A percentile compares a stretch with the other conserved stretches of the same genome.
These are phyloP conservation scores for Coccomyxa sp. DNA, from an alignment of 139 green algal species.

Conservation along the genomic window DNA sequence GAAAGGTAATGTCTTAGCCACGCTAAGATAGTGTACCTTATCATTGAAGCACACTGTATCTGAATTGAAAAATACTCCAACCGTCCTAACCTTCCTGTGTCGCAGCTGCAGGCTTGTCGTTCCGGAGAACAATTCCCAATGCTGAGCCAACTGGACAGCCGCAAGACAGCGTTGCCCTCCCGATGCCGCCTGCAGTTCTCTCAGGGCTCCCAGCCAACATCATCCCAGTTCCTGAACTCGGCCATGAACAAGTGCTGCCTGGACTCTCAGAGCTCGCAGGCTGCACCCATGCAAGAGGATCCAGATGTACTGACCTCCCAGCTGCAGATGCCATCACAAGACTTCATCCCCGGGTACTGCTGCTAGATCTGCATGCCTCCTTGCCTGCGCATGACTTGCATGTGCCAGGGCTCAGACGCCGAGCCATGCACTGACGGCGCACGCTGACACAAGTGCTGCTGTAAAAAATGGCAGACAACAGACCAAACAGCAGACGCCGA, in stretches of 20 bases:
- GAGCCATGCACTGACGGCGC: too few species aligned
- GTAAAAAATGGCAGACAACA: too few species aligned
- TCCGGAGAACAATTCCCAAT: too few species aligned
- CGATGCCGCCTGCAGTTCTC: constrained; percentile 8
- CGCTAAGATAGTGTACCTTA: too few species aligned
- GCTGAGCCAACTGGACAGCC: too few species aligned
- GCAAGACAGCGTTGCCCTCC: not conserved
- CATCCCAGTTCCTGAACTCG: not conserved
- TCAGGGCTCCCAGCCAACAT: not conserved
- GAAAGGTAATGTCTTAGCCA: too few species aligned
- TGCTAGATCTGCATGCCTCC: not conserved
- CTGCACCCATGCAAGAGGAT: constrained; percentile 35
- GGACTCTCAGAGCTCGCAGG: constrained; percentile 39
- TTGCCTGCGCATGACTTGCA: not conserved
- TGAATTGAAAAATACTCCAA: too few species aligned
- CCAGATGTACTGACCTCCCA: not conserved
- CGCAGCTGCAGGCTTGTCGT: too few species aligned
- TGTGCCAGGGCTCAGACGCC: not conserved
- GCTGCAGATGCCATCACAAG: not conserved
- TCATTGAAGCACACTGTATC: too few species aligned
- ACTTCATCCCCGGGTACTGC: not conserved
- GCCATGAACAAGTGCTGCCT: not conserved
- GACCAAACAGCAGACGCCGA: too few species aligned
- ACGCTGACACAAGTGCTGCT: too few species aligned
- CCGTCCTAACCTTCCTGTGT: too few species aligned